phyloP scores from a whole-genome alignment of 441 rosid genomes.

The Euphorbia schlechtendalii region DNA sequence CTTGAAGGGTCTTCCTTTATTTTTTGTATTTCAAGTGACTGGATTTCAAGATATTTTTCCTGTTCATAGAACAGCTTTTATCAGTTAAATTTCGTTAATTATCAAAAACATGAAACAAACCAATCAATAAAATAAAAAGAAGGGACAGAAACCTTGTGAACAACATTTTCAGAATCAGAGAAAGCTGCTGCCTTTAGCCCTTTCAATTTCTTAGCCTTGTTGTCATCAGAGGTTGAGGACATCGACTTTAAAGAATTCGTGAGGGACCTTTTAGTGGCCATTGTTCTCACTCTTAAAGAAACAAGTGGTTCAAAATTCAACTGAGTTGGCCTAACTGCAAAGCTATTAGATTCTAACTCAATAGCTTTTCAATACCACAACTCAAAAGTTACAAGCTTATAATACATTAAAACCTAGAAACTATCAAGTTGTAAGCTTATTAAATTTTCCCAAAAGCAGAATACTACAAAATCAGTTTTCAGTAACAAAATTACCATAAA shows the following conservation, averaged over 20 bases:
- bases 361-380: background rate
- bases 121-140: background rate
- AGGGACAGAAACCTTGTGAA: conserved; percentile 20
- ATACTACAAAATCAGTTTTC: background rate
- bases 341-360: conserved; percentile 31
- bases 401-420: background rate
- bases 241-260: conserved; percentile 26
- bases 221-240: conserved; percentile 24
- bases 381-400: background rate
- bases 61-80: background rate
- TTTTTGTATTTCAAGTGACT: conserved; percentile 23
- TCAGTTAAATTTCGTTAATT: background rate
- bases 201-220: conserved; percentile 24
- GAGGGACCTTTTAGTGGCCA: conserved; percentile 33
- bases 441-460: no score
- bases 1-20: conserved; percentile 37
- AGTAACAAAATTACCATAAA: background rate
- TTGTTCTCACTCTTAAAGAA: conserved; percentile 25
- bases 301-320: conserved; percentile 27
- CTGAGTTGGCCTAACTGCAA: conserved; percentile 34
- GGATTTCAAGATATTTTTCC: conserved; percentile 19
- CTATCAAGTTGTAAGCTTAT: background rate
- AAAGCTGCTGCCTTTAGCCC: conserved; percentile 5
- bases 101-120: background rate
- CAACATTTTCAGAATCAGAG: conserved; percentile 15